Percentiles rank a stretch among this genome's conserved stretches.
Conservation (phyloP, 148 eudicot species). For the Vaccinium corymbosum region DNA sequence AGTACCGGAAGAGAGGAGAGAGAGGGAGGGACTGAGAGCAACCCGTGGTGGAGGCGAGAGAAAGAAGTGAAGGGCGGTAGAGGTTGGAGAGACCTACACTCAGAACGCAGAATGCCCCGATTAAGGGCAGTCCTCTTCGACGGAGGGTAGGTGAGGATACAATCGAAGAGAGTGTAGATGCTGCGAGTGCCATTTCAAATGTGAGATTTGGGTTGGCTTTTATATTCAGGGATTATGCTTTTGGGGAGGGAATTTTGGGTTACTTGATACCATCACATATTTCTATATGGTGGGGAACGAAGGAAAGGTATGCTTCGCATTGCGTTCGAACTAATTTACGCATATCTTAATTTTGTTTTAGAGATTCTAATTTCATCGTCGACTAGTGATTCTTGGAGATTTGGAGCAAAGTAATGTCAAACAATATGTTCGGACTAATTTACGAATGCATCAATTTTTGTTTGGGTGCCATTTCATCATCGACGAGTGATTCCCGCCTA, state of each 20-base stretch:
- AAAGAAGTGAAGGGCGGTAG: slow-evolving; percentile 39
- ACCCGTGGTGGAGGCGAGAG: slow-evolving; percentile 41
- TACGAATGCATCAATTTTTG: too few species aligned
- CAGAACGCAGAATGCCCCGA: slow-evolving; percentile 84
- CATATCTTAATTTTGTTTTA: too few species aligned
- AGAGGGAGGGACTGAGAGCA: slow-evolving; percentile 38
- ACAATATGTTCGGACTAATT: too few species aligned
- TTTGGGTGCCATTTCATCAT: too few species aligned
- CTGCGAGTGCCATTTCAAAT: neutral
- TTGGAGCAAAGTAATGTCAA: too few species aligned
- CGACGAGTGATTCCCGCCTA: too few species aligned
- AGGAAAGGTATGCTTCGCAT: neutral
- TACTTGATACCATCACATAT: neutral
- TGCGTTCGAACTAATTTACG: too few species aligned
- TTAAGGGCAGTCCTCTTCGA: slow-evolving; percentile 60
- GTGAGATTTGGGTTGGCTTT: neutral
- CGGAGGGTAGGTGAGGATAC: slow-evolving; percentile 38
- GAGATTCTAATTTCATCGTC: too few species aligned
- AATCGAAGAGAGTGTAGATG: slow-evolving; percentile 30
- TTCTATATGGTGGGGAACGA: too few species aligned
- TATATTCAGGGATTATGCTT: neutral
- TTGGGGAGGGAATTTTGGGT: neutral
- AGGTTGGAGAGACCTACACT: slow-evolving; percentile 63
- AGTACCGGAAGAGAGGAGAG: slow-evolving; percentile 42
- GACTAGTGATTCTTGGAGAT: too few species aligned